Evolutionary conservation across 305 asterid species (phyloP).

Genomic region (Solanum chacoense): DNA sequence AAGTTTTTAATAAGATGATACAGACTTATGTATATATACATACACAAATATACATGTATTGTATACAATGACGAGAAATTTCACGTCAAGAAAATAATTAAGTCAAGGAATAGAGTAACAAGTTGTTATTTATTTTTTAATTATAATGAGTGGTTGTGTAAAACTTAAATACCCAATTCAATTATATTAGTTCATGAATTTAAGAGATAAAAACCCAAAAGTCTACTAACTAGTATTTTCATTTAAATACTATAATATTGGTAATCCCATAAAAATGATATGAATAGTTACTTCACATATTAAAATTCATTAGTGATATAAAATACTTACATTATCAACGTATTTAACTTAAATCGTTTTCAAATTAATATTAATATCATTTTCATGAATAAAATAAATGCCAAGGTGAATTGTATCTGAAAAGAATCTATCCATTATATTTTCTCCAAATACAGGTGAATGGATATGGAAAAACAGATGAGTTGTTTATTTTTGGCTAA

Average conservation of each 20-base stretch:
- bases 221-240: background rate
- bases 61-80: background rate
- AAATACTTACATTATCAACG: background rate
- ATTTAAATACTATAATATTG: background rate
- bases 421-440: background rate
- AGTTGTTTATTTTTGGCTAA: background rate
- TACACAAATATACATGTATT: background rate
- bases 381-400: background rate
- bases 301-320: background rate
- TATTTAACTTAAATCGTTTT: background rate
- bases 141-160: background rate
- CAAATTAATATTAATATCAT: background rate
- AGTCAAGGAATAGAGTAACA: background rate
- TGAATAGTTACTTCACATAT: background rate
- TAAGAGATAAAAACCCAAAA: background rate
- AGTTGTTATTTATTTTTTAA: background rate
- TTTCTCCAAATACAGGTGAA: background rate
- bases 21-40: background rate
- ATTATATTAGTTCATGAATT: too few species aligned
- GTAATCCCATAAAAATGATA: too few species aligned
- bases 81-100: background rate
- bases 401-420: background rate
- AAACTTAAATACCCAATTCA: background rate
- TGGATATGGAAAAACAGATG: background rate
- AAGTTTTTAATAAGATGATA: background rate